These are phyloP conservation scores for Acanthamoeba polyphaga DNA, from an alignment of 208 protist genomes.

Conservation along the genomic window DNA sequence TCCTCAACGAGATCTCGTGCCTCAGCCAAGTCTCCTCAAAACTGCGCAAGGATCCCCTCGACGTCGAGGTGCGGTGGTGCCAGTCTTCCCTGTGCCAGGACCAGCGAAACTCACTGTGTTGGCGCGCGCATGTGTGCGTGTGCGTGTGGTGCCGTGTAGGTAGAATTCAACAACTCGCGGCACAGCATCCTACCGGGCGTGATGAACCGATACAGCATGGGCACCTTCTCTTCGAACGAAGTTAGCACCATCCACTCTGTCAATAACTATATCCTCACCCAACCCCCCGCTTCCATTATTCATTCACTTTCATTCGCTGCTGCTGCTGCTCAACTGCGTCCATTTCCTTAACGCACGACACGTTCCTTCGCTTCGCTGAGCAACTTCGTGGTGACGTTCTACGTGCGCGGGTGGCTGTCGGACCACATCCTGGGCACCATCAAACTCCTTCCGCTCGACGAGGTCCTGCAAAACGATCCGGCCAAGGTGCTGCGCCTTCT, in stretches of 20 bases:
- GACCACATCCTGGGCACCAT: slow-evolving; percentile 83
- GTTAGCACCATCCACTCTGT: slow-evolving; percentile 82
- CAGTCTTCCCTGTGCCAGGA: neutral
- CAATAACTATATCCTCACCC: slow-evolving; percentile 83
- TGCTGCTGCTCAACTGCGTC: neutral
- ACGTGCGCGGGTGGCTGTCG: slow-evolving; percentile 79
- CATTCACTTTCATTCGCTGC: neutral
- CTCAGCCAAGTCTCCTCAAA: slow-evolving; percentile 81
- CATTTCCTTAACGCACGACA: slow-evolving; percentile 45
- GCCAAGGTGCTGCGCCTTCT: neutral
- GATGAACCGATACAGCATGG: slow-evolving; percentile 82
- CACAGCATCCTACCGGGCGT: slow-evolving; percentile 80
- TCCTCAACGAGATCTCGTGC: slow-evolving; percentile 82
- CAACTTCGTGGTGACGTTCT: slow-evolving; percentile 84
- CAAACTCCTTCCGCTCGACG: slow-evolving; percentile 81
- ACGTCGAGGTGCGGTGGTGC: slow-evolving; percentile 54
- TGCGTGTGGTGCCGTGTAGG: slow-evolving; percentile 33
- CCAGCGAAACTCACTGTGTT: neutral
- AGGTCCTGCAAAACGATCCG: slow-evolving; percentile 59
- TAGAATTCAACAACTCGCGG: slow-evolving; percentile 82
- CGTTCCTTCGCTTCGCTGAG: slow-evolving; percentile 79
- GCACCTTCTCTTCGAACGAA: slow-evolving; percentile 84
- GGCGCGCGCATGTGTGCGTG: neutral
- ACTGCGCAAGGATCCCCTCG: slow-evolving; percentile 79
- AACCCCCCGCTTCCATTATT: neutral